Conservation (phyloP, 2,329 filamentous ascomycete genomes). For the Polychaeton citri region DNA sequence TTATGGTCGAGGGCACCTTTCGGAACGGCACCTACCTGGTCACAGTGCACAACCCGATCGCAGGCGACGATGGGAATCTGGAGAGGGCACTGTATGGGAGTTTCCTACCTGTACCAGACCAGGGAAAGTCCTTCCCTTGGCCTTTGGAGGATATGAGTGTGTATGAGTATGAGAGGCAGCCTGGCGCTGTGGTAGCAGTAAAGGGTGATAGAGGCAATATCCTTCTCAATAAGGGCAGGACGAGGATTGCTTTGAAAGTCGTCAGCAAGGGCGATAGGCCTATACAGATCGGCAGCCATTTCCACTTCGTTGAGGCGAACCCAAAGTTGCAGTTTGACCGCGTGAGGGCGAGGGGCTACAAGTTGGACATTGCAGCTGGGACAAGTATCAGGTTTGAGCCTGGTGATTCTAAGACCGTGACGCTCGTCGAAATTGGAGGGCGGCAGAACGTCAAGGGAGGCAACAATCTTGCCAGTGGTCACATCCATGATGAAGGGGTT, state of each 20-base stretch:
- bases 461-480: constrained; percentile 63
- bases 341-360: constrained; percentile 64
- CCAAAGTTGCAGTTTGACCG: constrained; percentile 82
- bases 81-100: constrained; percentile 80
- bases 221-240: constrained; percentile 58
- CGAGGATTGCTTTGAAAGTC: constrained; percentile 60
- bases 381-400: constrained; percentile 91
- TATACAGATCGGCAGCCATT: constrained; percentile 85
- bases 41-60: constrained; percentile 83
- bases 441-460: constrained; percentile 69
- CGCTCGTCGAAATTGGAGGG: constrained; percentile 77
- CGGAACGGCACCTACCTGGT: constrained; percentile 83
- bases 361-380: constrained; percentile 79
- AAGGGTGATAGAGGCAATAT: constrained; percentile 51
- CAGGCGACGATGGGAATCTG: constrained; percentile 72
- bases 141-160: constrained; percentile 46
- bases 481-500: constrained; percentile 49
- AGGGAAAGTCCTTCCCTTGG: constrained; percentile 43
- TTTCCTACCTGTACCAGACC: constrained; percentile 68
- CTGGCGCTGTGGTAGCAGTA: constrained; percentile 64
- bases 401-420: constrained; percentile 81
- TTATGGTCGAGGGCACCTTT: constrained; percentile 93
- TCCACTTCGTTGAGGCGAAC: constrained; percentile 94
- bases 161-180: constrained; percentile 54
- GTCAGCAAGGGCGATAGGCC: constrained; percentile 81